phyloP scores from a whole-genome alignment of 164 flowering plant genomes.

The Chimonanthus salicifolius region DNA sequence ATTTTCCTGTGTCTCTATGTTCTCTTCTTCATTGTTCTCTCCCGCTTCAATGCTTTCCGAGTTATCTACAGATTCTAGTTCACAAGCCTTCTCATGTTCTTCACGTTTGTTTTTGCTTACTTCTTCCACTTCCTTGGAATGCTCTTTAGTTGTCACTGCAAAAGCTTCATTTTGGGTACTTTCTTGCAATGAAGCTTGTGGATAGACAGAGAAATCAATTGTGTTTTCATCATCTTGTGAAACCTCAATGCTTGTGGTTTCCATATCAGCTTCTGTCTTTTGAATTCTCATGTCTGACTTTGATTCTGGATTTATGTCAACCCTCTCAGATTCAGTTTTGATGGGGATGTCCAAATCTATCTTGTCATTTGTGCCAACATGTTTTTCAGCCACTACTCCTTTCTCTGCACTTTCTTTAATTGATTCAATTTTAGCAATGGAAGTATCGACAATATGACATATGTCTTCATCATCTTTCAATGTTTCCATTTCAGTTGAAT shows the following conservation, averaged over 20 bases:
- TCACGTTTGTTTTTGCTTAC: not conserved
- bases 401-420: slow-evolving; percentile 14
- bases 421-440: slow-evolving; percentile 5
- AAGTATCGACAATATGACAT: slow-evolving; percentile 7
- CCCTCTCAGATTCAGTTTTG: not conserved
- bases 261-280: not conserved
- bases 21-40: not conserved
- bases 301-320: not conserved
- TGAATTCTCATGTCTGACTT: not conserved
- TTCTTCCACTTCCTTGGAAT: not conserved
- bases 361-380: not conserved
- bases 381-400: not conserved
- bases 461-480: slow-evolving; percentile 9
- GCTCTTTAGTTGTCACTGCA: slow-evolving; percentile 5
- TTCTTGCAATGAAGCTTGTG: not conserved
- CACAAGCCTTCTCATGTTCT: not conserved
- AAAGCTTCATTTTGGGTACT: slow-evolving; percentile 5
- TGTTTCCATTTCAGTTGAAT: slow-evolving; percentile 5
- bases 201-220: not conserved
- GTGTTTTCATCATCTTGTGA: not conserved
- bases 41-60: not conserved
- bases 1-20: not conserved
- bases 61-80: not conserved
- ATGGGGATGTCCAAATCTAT: not conserved
- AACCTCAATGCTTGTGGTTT: not conserved